Conservation (phyloP, 306 rosid genomes). For the Cicer cuneatum region DNA sequence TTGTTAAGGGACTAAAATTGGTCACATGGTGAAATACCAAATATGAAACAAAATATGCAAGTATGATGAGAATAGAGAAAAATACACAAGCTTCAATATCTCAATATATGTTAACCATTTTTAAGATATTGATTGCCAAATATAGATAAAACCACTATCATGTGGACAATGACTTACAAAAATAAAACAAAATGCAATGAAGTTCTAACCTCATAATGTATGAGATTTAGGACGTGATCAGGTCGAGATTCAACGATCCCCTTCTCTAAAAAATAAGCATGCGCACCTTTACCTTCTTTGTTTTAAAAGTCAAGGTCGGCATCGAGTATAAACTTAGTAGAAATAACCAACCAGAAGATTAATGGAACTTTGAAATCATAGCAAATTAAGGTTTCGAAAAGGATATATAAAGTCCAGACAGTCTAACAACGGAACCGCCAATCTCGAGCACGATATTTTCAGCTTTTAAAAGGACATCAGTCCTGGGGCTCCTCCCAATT, state of each 20-base stretch:
- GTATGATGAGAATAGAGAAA: constrained; percentile 17
- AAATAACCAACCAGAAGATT: constrained; percentile 26
- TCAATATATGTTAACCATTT: constrained; percentile 4
- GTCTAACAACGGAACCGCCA: constrained; percentile 85
- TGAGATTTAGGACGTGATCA: constrained; percentile 87
- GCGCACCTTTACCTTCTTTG: constrained; percentile 90
- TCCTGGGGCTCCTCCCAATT: constrained; percentile 86
- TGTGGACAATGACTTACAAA: neutral
- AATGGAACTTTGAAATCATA: constrained; percentile 25
- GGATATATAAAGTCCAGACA: constrained; percentile 97
- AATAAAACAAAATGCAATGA: constrained; percentile 27
- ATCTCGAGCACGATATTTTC: constrained; percentile 76
- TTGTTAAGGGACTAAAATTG: neutral
- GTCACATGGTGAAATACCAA: constrained; percentile 11
- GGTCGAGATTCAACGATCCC: constrained; percentile 80
- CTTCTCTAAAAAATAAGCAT: constrained; percentile 81
- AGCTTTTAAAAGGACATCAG: constrained; percentile 83
- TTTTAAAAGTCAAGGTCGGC: constrained; percentile 66
- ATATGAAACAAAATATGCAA: constrained; percentile 5
- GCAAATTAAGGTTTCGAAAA: constrained; percentile 47
- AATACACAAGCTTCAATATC: neutral
- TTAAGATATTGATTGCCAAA: neutral
- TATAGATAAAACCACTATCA: constrained; percentile 18
- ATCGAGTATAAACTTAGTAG: constrained; percentile 28
- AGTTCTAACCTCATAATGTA: constrained; percentile 89